Evolutionary conservation across 2,329 filamentous ascomycete genomes (phyloP).

Genomic region (Sclerotinia trifoliorum): DNA sequence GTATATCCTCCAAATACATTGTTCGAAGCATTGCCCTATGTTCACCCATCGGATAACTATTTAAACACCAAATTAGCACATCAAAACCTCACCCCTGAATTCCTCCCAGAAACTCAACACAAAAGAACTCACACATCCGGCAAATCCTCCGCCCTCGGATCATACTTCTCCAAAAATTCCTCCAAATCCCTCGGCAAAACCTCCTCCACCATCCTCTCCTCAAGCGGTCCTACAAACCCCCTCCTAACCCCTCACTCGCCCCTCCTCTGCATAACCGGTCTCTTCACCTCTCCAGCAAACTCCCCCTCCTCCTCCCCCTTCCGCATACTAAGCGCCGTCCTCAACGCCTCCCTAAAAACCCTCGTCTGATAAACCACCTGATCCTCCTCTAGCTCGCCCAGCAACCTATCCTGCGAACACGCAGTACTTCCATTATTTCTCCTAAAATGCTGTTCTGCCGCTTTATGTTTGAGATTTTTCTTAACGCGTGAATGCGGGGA

Average conservation of each 20-base stretch:
- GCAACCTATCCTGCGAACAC: not conserved
- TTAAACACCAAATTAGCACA: not conserved
- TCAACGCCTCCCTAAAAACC: not conserved
- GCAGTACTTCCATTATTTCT: not conserved
- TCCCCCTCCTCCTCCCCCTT: not conserved
- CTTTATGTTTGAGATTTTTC: not conserved
- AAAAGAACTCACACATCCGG: slow-evolving; percentile 9
- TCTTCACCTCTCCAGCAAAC: not conserved
- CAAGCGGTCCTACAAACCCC: not conserved
- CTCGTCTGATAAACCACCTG: not conserved
- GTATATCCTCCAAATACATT: slow-evolving; percentile 27
- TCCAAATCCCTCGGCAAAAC: not conserved
- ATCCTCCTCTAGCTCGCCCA: not conserved
- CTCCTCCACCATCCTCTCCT: not conserved
- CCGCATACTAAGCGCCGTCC: not conserved
- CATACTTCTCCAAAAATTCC: slow-evolving; percentile 28
- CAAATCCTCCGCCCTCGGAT: slow-evolving; percentile 16
- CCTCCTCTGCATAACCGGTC: not conserved
- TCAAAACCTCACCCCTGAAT: not conserved
- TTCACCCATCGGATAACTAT: slow-evolving; percentile 19
- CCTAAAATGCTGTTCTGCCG: not conserved
- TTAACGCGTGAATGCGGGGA: not conserved
- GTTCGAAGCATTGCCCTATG: slow-evolving; percentile 24
- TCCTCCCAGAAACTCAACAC: no score
- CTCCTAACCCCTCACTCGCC: not conserved